Conservation (phyloP, 2,329 filamentous ascomycete genomes). For the Diaporthe aspalathi region DNA sequence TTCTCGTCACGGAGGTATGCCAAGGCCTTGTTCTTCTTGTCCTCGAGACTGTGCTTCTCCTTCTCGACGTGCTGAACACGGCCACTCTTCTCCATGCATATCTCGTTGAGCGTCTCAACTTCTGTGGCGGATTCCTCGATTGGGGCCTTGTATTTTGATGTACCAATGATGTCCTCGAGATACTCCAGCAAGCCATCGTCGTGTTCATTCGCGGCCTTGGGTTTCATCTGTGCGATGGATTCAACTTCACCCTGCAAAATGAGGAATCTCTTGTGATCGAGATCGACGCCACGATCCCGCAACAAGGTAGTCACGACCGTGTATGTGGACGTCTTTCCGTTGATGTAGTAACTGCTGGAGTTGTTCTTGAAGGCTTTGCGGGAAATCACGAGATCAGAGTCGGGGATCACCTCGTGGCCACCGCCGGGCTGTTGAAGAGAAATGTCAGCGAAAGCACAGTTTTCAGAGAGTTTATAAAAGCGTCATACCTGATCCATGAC, state of each 20-base stretch:
- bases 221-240: conserved; percentile 99
- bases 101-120: conserved; percentile 92
- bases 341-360: conserved; percentile 97
- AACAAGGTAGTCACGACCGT: conserved; percentile 90
- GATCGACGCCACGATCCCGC: conserved; percentile 87
- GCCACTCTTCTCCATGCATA: conserved; percentile 93
- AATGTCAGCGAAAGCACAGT: conserved; percentile 44
- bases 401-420: conserved; percentile 79
- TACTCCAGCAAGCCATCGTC: conserved; percentile 97
- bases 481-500: conserved; percentile 81
- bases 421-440: conserved; percentile 68
- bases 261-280: conserved; percentile 97
- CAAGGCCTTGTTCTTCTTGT: conserved; percentile 95
- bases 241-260: conserved; percentile 98
- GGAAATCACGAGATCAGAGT: conserved; percentile 88
- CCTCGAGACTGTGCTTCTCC: conserved; percentile 90
- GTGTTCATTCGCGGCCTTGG: conserved; percentile 93
- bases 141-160: conserved; percentile 96
- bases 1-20: conserved; percentile 93
- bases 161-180: conserved; percentile 97
- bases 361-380: conserved; percentile 98
- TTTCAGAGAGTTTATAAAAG: not conserved
- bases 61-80: conserved; percentile 98
- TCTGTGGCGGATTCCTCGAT: conserved; percentile 94
- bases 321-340: conserved; percentile 89